Evolutionary conservation across 805 yeast species (phyloP), one percentile per base, ranked within the genome.

Genomic region (Lipomyces kockii): DNA sequence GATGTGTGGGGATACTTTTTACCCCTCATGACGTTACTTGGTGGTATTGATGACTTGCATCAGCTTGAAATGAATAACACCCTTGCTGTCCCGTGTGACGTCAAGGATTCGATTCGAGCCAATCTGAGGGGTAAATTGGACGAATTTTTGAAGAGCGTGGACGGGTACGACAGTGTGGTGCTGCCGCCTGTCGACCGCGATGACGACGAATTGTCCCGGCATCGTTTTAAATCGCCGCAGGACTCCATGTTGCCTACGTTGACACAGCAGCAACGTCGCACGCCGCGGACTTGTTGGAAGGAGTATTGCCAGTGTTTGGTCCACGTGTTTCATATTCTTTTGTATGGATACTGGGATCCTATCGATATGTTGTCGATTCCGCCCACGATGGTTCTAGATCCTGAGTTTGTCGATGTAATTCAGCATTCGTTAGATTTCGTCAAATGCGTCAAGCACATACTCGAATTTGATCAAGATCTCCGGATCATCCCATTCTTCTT

Each of bases 1-100:
- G 83, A 82, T 2, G 70, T 80, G 2, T 80, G 76, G 74, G 83
- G 83, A 0, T 81, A 79, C 76, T 75, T 79, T 62, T 64, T 81
- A 22, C 82, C 83, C 2, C 60, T 77, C 17, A 74, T 77, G 68
- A 73, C 76, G 37, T 60, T 81, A 6, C 72, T 80, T 53, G 82
- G 82, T 0, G 74, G 74, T 32, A 70, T 78, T 11, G 74, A 64
- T 6, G 69, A 72, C 61, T 29, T 72, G 62, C 72, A 73, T 67
- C 73, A 71, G 55, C 64, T 69, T 2, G 71, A 71, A 43, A 72
- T 75, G 64, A 72, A 74, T 54, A 76, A 76, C 7, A 69, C 74
- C 27, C 63, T 70, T 29, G 65, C 63, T 4, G 69, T 55, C 58
- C 61, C 59, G 39, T 66, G 52, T 49, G 73, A 67, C 49, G 67